Evolutionary conservation across 768 basidiomycete genomes (phyloP), one percentile per base, ranked within the genome.

Genomic region (Lentinula boryana): DNA sequence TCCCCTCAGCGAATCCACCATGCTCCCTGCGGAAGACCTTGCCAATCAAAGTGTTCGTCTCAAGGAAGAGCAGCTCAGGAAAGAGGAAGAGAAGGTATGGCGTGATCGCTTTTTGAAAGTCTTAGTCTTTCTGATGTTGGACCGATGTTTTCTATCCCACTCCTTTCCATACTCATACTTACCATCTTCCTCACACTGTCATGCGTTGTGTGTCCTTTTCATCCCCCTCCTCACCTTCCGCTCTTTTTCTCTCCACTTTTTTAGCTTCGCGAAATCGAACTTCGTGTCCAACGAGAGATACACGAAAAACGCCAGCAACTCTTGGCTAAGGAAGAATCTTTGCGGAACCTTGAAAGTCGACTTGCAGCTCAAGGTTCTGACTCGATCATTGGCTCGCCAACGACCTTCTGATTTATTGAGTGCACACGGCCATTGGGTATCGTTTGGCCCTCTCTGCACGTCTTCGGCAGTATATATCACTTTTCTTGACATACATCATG

Each of bases 11-110:
- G 83, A 89, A 65, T 85, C 86, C 1, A 86, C 86, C 46, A 86
- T 94, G 61, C 78, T 87, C 10, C 90, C 93, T n/a, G 44, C 44
- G 12, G 90, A 92, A 66, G 92, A 94, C 65, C 79, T 95, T 56
- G 92, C 89, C 12, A 89, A 83, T 62, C 93, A 95, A 74, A 86
- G 85, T 63, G 90, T 93, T 41, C 82, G 89, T 60, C 80, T 94
- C 76, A 94, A 94, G 78, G 93, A 95, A 72, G 92, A 95, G 68
- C 91, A 94, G 70, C 84, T 95, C 44, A 84, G 91, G 60, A 79
- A 87, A 64, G 93, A 94, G 70, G 90, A 92, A 70, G 91, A 93
- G 78, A 92, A 91, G 79, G 84, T 85, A 23, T 44, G 68, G 59
- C 44, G 33, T 12, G 15, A 33, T 9, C n/a, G 7, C 36, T 9